Evolutionary conservation across 2,329 filamentous ascomycete species (phyloP), one percentile per base, ranked within the genome.

Genomic region (Paracoccidioides brasiliensis): DNA sequence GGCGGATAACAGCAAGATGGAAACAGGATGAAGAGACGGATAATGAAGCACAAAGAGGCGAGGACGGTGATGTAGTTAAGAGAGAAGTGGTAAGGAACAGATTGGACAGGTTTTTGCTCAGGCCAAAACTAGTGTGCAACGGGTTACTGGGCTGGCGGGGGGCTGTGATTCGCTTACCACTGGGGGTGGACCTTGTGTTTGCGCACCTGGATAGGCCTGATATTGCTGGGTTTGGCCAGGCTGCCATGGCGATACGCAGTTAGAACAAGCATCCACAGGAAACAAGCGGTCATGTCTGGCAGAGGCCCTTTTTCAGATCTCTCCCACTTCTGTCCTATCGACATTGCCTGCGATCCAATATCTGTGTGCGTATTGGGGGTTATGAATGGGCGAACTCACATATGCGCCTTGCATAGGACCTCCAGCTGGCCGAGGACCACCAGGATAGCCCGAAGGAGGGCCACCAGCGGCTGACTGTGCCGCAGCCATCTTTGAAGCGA

Each of bases 131-230:
- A 45, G 43, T 15, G 42, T 43, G 43, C 22, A 22, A 52, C 49
- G 52, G 52, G 49, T 44, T 52, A 52, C 22, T 22, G 45, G 54
- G 51, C 22, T 7, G 22, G 37, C 35, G 61, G 52, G 59, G 54
- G 59, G 58, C 57, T 54, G 60, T 57, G 40, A 57, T 53, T 57
- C 60, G 65, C 70, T 69, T 72, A 72, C 70, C 65, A 69, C 62
- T 55, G 56, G 63, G 52, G 63, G 53, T 48, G 64, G 61, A 57
- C 57, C 55, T 56, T 66, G 64, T 53, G 60, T 56, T 58, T 64
- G 58, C 49, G 64, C 66, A 63, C 73, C 75, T 62, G 74, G 75
- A 66, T 78, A 82, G 61, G 79, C 75, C 71, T 81, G 78, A 69
- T 82, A 81, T 64, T 75, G 72, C 58, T 68, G 70, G 9, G 15